These are phyloP conservation scores for Lathyrus oleraceus DNA, from an alignment of 306 rosid species.

Conservation along the genomic window DNA sequence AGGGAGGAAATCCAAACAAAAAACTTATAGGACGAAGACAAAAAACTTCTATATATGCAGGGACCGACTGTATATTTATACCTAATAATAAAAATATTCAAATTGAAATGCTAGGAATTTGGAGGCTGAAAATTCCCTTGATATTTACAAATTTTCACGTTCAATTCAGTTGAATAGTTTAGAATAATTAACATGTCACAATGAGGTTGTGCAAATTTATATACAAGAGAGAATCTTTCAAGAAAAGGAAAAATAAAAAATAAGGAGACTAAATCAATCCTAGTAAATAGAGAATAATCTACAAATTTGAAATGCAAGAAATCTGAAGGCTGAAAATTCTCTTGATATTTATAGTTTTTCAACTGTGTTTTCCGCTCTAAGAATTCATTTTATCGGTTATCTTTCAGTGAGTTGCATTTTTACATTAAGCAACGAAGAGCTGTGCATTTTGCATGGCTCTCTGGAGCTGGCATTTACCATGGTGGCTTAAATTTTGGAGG, in stretches of 20 bases:
- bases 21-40: no score
- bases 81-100: neutral
- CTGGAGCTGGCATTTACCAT: constrained; percentile 97
- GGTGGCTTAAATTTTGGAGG: constrained; percentile 93
- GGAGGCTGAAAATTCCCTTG: constrained; percentile 5
- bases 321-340: constrained; percentile 5
- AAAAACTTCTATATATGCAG: no score
- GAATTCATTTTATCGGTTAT: constrained; percentile 32
- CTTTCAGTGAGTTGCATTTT: constrained; percentile 88
- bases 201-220: no score
- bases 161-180: no score
- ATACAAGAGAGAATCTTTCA: no score
- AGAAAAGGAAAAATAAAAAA: no score
- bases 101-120: constrained; percentile 17
- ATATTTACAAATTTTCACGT: constrained; percentile 12
- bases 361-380: constrained; percentile 19
- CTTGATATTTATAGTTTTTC: constrained; percentile 5
- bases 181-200: no score
- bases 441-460: constrained; percentile 97
- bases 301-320: neutral
- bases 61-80: no score
- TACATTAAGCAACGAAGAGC: constrained; percentile 97
- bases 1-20: no score
- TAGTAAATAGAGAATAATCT: no score
- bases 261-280: no score